Conservation (phyloP, 169 alveolate species). For the Babesia microti region DNA sequence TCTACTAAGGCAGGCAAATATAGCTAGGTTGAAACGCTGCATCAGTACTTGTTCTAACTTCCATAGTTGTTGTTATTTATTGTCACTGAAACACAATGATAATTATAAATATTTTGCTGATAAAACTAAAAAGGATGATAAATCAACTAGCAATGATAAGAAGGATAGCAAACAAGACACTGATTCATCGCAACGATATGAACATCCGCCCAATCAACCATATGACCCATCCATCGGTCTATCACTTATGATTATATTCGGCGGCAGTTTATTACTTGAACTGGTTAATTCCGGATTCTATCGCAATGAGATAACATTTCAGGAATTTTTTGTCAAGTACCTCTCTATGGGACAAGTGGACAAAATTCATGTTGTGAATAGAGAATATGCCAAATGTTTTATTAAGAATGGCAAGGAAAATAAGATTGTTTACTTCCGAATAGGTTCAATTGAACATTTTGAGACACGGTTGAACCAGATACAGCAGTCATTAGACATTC, state of each 20-base stretch:
- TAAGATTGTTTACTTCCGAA: conserved; percentile 45
- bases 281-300: conserved; percentile 40
- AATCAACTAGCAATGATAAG: conserved; percentile 3
- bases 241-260: conserved; percentile 27
- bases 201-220: conserved; percentile 7
- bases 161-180: conserved; percentile 4
- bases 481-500: conserved; percentile 64
- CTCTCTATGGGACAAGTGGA: conserved; percentile 67
- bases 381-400: conserved; percentile 52
- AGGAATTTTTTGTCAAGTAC: conserved; percentile 65
- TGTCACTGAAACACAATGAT: no score
- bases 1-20: no score
- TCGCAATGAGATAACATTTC: conserved; percentile 65
- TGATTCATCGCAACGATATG: neutral
- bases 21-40: no score
- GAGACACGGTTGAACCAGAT: conserved; percentile 55
- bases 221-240: conserved; percentile 25
- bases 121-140: conserved; percentile 1
- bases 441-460: conserved; percentile 61
- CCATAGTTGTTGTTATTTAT: no score
- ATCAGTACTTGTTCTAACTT: no score
- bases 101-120: no score
- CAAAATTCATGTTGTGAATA: conserved; percentile 58
- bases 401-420: conserved; percentile 28
- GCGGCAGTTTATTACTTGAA: conserved; percentile 32